Percentiles rank a stretch among this genome's conserved stretches.
phyloP scores from a whole-genome alignment of 164 flowering plant genomes.

The Taxillus chinensis region DNA sequence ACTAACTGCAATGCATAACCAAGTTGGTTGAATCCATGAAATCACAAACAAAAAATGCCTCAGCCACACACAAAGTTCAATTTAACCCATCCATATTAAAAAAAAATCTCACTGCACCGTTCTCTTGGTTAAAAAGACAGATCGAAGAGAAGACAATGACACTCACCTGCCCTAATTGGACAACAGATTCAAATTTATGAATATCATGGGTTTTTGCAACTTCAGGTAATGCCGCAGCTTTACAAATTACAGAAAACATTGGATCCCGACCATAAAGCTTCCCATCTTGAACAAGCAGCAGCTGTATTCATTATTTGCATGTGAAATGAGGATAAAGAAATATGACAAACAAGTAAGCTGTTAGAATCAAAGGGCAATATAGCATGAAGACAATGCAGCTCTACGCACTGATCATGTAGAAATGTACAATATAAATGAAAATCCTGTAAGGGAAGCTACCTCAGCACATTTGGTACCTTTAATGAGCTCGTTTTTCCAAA shows the following conservation, averaged over 20 bases:
- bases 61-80: too few relatives aligned
- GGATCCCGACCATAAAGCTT: constrained; percentile 83
- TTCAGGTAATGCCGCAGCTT: constrained; percentile 67
- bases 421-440: too few relatives aligned
- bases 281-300: constrained; percentile 86
- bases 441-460: too few relatives aligned
- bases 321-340: constrained; percentile 8
- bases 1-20: constrained; percentile 44
- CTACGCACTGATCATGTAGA: background rate
- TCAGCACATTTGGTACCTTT: too few relatives aligned
- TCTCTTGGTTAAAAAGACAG: too few relatives aligned
- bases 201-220: constrained; percentile 41
- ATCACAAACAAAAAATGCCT: background rate
- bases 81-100: too few relatives aligned
- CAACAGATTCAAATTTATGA: constrained; percentile 52
- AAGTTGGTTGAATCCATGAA: too few relatives aligned
- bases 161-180: constrained; percentile 76
- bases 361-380: background rate
- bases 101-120: too few relatives aligned
- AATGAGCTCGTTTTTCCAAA: too few relatives aligned
- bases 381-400: background rate
- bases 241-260: constrained; percentile 56
- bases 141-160: background rate
- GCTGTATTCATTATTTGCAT: constrained; percentile 33
- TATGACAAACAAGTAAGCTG: constrained; percentile 5